A percentile compares a stretch with the other conserved stretches of the same genome.
Conservation (phyloP, 306 rosid species). For the Sesbania bispinosa region DNA sequence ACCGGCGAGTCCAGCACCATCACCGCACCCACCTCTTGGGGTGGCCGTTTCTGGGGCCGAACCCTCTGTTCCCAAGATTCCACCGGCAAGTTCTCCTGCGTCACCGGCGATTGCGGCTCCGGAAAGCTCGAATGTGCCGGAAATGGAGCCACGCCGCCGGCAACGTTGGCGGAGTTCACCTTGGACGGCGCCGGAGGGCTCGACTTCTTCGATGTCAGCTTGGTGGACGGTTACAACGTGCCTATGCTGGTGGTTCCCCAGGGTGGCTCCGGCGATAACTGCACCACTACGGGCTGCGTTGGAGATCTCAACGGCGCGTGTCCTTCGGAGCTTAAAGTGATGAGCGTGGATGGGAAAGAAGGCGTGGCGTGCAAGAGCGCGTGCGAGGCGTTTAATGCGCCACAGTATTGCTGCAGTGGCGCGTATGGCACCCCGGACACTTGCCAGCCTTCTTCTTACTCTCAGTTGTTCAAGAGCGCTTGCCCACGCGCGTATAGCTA, state of each 20-base stretch:
- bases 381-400: slow-evolving; percentile 64
- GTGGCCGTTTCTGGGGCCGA: slow-evolving; percentile 88
- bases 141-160: slow-evolving; percentile 72
- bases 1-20: slow-evolving; percentile 46
- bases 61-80: slow-evolving; percentile 68
- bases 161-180: slow-evolving; percentile 80
- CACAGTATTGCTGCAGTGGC: slow-evolving; percentile 79
- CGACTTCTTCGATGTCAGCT: slow-evolving; percentile 81
- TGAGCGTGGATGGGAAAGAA: slow-evolving; percentile 30
- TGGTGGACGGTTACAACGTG: slow-evolving; percentile 86
- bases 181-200: slow-evolving; percentile 67
- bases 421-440: slow-evolving; percentile 54
- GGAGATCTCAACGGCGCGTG: slow-evolving; percentile 69
- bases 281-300: slow-evolving; percentile 61
- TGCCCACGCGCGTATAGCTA: slow-evolving; percentile 93
- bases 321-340: slow-evolving; percentile 68
- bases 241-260: slow-evolving; percentile 65
- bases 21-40: slow-evolving; percentile 69
- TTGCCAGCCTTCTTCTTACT: slow-evolving; percentile 73
- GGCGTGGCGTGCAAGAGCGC: slow-evolving; percentile 82
- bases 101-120: slow-evolving; percentile 84
- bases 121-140: slow-evolving; percentile 67
- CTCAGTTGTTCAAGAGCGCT: slow-evolving; percentile 65
- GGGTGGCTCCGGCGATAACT: slow-evolving; percentile 61
- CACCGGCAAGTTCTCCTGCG: slow-evolving; percentile 77